phyloP scores from a whole-genome alignment of 805 yeast species.

The Candida andamanensis region DNA sequence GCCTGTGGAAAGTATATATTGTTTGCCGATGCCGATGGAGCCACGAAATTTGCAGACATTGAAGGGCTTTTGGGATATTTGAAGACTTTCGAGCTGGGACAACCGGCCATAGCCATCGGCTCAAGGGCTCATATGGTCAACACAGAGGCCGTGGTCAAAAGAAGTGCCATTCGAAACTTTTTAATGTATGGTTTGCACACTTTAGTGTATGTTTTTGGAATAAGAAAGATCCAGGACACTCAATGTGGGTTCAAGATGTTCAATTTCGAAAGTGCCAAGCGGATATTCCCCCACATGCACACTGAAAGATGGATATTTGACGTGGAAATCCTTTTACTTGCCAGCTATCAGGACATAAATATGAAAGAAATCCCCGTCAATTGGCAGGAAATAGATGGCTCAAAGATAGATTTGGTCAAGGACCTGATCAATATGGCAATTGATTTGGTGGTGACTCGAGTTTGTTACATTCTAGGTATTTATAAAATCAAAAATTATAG shows the following conservation, averaged over 20 bases:
- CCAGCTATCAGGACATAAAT: conserved; percentile 60
- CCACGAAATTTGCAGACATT: conserved; percentile 74
- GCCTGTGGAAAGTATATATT: conserved; percentile 67
- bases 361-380: conserved; percentile 79
- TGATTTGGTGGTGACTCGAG: conserved; percentile 83
- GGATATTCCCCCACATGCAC: conserved; percentile 84
- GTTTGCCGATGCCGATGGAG: conserved; percentile 98
- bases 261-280: conserved; percentile 57
- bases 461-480: conserved; percentile 82
- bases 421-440: conserved; percentile 92
- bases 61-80: conserved; percentile 45
- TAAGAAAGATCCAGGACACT: conserved; percentile 81
- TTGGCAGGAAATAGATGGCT: conserved; percentile 97
- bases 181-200: conserved; percentile 91
- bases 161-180: conserved; percentile 82
- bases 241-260: conserved; percentile 97
- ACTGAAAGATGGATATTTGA: conserved; percentile 99
- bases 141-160: conserved; percentile 93
- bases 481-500: conserved; percentile 38
- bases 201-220: conserved; percentile 83
- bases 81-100: conserved; percentile 11
- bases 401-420: conserved; percentile 86
- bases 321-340: conserved; percentile 84
- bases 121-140: conserved; percentile 96
- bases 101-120: conserved; percentile 74